phyloP scores from a whole-genome alignment of 2,329 filamentous ascomycete species.

The Akanthomyces uredinophilus region DNA sequence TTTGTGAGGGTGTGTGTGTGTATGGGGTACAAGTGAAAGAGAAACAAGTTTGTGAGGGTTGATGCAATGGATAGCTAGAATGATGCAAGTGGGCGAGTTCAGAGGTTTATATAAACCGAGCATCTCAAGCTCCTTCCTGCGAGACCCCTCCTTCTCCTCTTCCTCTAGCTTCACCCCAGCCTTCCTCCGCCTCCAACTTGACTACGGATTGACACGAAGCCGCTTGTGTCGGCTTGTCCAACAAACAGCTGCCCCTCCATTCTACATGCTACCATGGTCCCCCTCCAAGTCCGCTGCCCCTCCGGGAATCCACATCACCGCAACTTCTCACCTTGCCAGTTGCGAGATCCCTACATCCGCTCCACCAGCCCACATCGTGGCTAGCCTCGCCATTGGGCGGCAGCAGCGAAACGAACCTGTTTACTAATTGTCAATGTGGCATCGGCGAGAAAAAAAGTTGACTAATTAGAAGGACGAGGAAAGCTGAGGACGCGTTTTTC shows the following conservation, averaged over 20 bases:
- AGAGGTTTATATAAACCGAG: conserved; percentile 7
- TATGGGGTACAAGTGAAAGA: neutral
- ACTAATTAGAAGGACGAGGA: conserved; percentile 5
- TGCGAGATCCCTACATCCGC: neutral
- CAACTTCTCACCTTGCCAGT: neutral
- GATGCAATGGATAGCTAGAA: neutral
- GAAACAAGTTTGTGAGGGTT: neutral
- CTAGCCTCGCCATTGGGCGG: neutral
- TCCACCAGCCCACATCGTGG: conserved; percentile 6
- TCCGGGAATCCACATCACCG: neutral
- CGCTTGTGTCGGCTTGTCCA: neutral
- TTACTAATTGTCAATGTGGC: conserved; percentile 4
- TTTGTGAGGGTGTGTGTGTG: neutral
- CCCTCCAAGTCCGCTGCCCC: neutral
- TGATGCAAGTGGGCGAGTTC: neutral
- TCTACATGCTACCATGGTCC: neutral
- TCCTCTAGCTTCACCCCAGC: neutral
- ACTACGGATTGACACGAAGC: neutral
- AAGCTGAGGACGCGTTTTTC: neutral
- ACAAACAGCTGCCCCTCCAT: neutral
- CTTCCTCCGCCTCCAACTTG: neutral
- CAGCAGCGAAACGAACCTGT: neutral
- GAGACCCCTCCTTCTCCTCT: neutral
- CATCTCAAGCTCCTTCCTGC: neutral
- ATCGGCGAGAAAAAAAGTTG: neutral